Evolutionary conservation across 1,284 basidiomycete genomes (phyloP), one percentile per base, ranked within the genome.

Genomic region (Volvariella volvacea): DNA sequence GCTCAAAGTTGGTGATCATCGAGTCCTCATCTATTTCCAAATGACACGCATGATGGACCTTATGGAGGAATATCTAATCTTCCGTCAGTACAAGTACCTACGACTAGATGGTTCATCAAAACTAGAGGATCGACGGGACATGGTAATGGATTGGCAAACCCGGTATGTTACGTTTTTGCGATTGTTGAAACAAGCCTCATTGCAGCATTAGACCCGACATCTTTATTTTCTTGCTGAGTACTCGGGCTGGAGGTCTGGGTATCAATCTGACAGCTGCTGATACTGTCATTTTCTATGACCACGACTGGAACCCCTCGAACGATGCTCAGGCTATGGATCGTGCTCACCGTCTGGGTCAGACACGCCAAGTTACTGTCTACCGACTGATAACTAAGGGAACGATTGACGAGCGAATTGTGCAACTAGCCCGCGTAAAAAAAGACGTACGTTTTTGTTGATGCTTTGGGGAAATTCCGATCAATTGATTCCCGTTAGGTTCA

Each of bases 1-100:
- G 59, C 80, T 99, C 50, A 99, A 98, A 68, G 76, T 82, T 25
- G 88, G 85, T 8, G 94, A 94, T 45, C 96, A 99, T 66, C 84
- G 94, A 40, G 93, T 97, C 17, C 69, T 99, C 53, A 78, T 99
- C 42, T 99, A 99, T 71, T 99, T 98, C 84, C 96, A 99, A 67
- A 99, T 99, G 96, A 99, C 96, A 19, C 81, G 87, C 52, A 99
- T 99, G 96, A 98, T 99, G 83, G 95, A 99, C 62, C 73, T 99
- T 48, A 95, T 99, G 83, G 96, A 99, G 63, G 96, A 99, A 63
- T 99, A 98, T 64, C 74, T 99, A 45, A 93, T 97, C 54, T 97
- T 91, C 68, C 82, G 95, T 4, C 95, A 98, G 65, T 95, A 96
- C 77, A 97, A 97, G 67, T 99, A 99, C 62, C 70, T 99, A 22